Evolutionary conservation across 805 yeast genomes (phyloP).

Genomic region (Torulaspora quercuum): DNA sequence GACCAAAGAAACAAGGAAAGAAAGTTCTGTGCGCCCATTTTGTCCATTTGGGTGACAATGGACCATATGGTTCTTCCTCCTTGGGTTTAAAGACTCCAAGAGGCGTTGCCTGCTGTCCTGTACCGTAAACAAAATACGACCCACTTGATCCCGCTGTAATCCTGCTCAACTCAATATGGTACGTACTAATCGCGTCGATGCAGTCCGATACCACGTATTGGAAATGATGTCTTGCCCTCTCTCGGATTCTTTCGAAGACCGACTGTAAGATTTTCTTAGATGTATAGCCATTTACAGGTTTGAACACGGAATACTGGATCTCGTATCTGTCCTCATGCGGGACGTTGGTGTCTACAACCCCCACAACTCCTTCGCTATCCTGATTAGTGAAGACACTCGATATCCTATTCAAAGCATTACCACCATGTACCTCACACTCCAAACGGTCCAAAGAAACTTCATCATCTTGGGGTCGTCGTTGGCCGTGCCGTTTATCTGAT

Average conservation of each 20-base stretch:
- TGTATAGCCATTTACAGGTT: slow-evolving; percentile 36
- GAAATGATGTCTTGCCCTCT: slow-evolving; percentile 11
- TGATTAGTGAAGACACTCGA: slow-evolving; percentile 8
- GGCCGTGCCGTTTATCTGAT: slow-evolving; percentile 2
- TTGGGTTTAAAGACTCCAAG: slow-evolving; percentile 72
- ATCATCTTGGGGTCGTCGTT: slow-evolving; percentile 1
- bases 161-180: slow-evolving; percentile 46
- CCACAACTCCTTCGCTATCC: slow-evolving; percentile 6
- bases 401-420: slow-evolving; percentile 1
- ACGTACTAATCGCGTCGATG: slow-evolving; percentile 43
- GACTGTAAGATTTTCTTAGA: slow-evolving; percentile 21
- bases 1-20: slow-evolving; percentile 74
- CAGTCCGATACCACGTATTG: slow-evolving; percentile 41
- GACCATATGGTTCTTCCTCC: slow-evolving; percentile 80
- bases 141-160: slow-evolving; percentile 70
- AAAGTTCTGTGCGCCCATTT: slow-evolving; percentile 74
- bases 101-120: slow-evolving; percentile 26
- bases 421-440: background rate
- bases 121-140: slow-evolving; percentile 54
- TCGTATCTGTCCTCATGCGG: slow-evolving; percentile 35
- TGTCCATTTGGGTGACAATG: slow-evolving; percentile 73
- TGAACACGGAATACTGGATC: slow-evolving; percentile 56
- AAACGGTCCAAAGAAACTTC: slow-evolving; percentile 1
- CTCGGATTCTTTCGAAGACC: slow-evolving; percentile 8
- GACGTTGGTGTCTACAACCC: slow-evolving; percentile 2